Evolutionary conservation across 805 yeast species (phyloP).

Genomic region (Suhomyces tanzawaensis): DNA sequence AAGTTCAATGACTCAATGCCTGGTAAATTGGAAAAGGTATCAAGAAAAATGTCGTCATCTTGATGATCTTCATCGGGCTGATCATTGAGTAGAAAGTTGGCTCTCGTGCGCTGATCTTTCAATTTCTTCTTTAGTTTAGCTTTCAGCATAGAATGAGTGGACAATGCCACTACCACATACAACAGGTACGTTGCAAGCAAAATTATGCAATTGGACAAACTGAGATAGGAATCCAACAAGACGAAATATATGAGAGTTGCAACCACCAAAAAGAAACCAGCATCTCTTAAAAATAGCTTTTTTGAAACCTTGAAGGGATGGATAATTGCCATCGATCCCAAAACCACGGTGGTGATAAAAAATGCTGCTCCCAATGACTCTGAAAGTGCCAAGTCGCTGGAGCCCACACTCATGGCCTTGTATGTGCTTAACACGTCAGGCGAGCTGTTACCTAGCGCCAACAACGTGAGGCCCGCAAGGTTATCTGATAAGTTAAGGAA

Average conservation of each 20-base stretch:
- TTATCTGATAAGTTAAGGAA: slow-evolving; percentile 66
- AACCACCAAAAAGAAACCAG: slow-evolving; percentile 52
- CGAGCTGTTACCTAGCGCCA: slow-evolving; percentile 90
- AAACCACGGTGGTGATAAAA: slow-evolving; percentile 74
- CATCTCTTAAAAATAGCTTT: slow-evolving; percentile 57
- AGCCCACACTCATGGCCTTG: slow-evolving; percentile 71
- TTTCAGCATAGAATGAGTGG: slow-evolving; percentile 20
- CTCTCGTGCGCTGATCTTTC: slow-evolving; percentile 23
- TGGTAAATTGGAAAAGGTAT: slow-evolving; percentile 22
- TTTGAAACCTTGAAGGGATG: slow-evolving; percentile 60
- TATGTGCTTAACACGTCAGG: slow-evolving; percentile 87
- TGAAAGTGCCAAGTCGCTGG: slow-evolving; percentile 78
- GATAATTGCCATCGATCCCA: slow-evolving; percentile 73
- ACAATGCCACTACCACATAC: slow-evolving; percentile 50
- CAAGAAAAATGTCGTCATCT: slow-evolving; percentile 18
- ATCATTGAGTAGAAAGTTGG: slow-evolving; percentile 13
- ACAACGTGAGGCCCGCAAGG: slow-evolving; percentile 78
- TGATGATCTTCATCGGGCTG: background rate
- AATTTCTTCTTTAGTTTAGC: slow-evolving; percentile 11
- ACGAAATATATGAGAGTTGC: slow-evolving; percentile 50
- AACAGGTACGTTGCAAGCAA: slow-evolving; percentile 55
- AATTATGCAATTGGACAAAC: slow-evolving; percentile 51
- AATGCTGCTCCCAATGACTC: slow-evolving; percentile 90
- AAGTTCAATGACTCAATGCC: slow-evolving; percentile 24
- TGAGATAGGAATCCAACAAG: slow-evolving; percentile 54